These are phyloP conservation scores for Solanum paucissectum DNA, from an alignment of 257 asterid species.

Conservation along the genomic window DNA sequence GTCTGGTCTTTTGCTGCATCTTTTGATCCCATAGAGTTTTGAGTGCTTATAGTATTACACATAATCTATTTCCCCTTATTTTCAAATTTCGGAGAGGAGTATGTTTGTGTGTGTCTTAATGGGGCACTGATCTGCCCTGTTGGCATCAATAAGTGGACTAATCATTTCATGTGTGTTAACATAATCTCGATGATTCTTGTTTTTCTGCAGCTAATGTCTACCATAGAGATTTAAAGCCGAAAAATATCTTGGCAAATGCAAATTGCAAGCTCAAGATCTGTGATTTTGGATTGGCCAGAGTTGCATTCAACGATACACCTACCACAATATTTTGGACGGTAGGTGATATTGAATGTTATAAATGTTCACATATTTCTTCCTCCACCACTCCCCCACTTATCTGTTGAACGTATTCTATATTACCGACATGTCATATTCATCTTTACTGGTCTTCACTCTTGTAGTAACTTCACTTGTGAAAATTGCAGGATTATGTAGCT, in stretches of 20 bases:
- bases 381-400: neutral
- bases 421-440: neutral
- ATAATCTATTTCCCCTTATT: neutral
- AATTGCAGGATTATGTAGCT: constrained; percentile 81
- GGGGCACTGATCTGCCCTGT: neutral
- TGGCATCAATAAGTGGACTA: neutral
- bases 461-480: neutral
- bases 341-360: constrained; percentile 3
- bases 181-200: constrained; percentile 2
- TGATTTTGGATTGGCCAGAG: constrained; percentile 96
- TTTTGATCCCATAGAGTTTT: neutral
- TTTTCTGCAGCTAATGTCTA: constrained; percentile 77
- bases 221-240: constrained; percentile 87
- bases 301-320: constrained; percentile 82
- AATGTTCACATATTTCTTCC: neutral
- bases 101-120: neutral
- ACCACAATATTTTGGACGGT: constrained; percentile 98
- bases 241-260: constrained; percentile 89
- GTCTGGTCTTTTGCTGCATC: neutral
- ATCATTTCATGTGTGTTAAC: constrained; percentile 5
- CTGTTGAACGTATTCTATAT: neutral
- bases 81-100: neutral
- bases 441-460: neutral
- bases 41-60: neutral
- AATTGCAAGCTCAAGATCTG: constrained; percentile 92